Base-by-base conservation (phyloP, 768 basidiomycete genomes). In the Lentinula edodes region DNA sequence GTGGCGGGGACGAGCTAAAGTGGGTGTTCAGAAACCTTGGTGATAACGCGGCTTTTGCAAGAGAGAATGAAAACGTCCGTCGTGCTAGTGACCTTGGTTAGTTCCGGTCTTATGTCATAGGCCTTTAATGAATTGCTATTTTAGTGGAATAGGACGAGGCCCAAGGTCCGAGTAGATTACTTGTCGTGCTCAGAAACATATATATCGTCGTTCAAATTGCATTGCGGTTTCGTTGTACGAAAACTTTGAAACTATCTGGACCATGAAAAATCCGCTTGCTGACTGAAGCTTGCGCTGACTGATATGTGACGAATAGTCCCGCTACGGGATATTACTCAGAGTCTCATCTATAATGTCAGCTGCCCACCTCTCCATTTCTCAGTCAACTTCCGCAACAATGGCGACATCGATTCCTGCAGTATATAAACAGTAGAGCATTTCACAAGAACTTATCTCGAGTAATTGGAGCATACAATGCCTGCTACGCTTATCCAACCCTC, bases 381-480 rank as follows among this genome's bases (percentile, higher is more conserved):
- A 39, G 13, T 39, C 38, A 20, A 18, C 18, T 48, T 20, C 23
- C 46, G 46, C 46, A 18, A 48, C 46, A 54, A 54, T 54, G 55
- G 55, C 55, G 55, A 42, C 39, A 56, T 56, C 39, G 39, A 12
- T 41, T 36, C 34, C 52, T 55, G 10, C 51, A 28, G 28, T 56
- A 56, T 10, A 41, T 28, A 16, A 28, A 7, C 8, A 56, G 38
- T 2, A 34, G 28, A 78, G 61, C 83, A 84, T 53, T 85, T 86
- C 70, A 28, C 74, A 75, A 55, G 76, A 80, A 8, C 85, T 86
- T 64, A 76, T 80, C n/a, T 73, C 78, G 74, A 23, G 69, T 83
- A 54, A 66, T 79, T 60, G 71, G 74, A 62, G 75, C 69, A 12
- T 23, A 58, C 43, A 8, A 59, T 59, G 58, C 58, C 58, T 38